Percentiles rank a stretch among this genome's conserved stretches.
These are phyloP conservation scores for Haematococcus sp. DNA, from an alignment of 139 green algal species.

Conservation along the genomic window DNA sequence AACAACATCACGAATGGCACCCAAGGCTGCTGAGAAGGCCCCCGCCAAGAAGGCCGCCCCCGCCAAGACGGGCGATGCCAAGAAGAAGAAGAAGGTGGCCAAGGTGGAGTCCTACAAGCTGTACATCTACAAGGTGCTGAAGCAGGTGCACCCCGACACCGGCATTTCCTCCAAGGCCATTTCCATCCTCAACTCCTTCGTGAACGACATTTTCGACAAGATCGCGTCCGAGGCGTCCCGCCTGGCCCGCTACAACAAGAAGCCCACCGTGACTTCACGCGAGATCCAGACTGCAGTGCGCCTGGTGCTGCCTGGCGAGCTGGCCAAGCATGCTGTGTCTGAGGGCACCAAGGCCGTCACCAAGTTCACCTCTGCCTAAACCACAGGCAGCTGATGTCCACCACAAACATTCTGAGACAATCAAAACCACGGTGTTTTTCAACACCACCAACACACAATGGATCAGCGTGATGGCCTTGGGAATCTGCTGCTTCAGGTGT, in stretches of 20 bases:
- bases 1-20: neutral
- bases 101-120: slow-evolving; percentile 37
- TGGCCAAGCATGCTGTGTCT: slow-evolving; percentile 84
- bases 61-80: slow-evolving; percentile 6
- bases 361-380: slow-evolving; percentile 84
- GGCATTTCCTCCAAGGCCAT: slow-evolving; percentile 94
- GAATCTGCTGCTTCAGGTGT: too few relatives aligned
- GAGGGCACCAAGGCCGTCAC: slow-evolving; percentile 92
- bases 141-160: slow-evolving; percentile 90
- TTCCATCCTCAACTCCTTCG: slow-evolving; percentile 82
- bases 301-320: slow-evolving; percentile 84
- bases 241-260: slow-evolving; percentile 77
- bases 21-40: slow-evolving; percentile 18
- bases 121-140: slow-evolving; percentile 95
- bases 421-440: too few relatives aligned
- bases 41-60: slow-evolving; percentile 22
- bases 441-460: too few relatives aligned
- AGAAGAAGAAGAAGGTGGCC: slow-evolving; percentile 19
- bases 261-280: slow-evolving; percentile 83
- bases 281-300: slow-evolving; percentile 91
- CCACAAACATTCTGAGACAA: too few relatives aligned
- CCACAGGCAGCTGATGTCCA: too few relatives aligned
- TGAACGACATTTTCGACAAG: slow-evolving; percentile 91
- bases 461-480: too few relatives aligned
- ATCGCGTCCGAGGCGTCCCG: slow-evolving; percentile 71